Conservation (phyloP, 75 land plant genomes). For the Chamaecyparis obtusa region DNA sequence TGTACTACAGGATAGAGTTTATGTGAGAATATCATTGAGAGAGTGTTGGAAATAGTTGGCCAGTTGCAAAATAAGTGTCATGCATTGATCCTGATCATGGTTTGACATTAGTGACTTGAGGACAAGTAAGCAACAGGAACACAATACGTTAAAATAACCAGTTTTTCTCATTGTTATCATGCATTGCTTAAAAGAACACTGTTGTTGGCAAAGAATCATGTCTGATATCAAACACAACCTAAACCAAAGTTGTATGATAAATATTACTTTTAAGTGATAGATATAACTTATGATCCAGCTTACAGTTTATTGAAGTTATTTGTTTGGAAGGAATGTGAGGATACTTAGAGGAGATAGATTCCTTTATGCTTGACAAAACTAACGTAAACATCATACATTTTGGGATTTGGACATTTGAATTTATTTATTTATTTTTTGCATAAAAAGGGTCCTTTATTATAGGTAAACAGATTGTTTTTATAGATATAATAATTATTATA, state of each 20-base stretch:
- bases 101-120: not conserved
- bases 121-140: not conserved
- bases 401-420: not conserved
- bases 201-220: not conserved
- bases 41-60: no score
- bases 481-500: no score
- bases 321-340: not conserved
- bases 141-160: no score
- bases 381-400: not conserved
- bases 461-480: not conserved
- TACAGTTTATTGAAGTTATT: not conserved
- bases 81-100: no score
- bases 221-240: not conserved
- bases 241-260: not conserved
- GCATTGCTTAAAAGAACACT: not conserved
- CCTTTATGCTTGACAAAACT: not conserved
- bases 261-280: not conserved
- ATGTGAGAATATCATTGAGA: no score
- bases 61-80: no score
- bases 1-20: no score
- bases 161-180: not conserved
- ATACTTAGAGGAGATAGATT: not conserved
- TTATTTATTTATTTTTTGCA: no score
- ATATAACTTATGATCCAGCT: not conserved
- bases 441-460: not conserved